Evolutionary conservation across 805 yeast species (phyloP).

Genomic region (Maudiozyma serrabonitensis): DNA sequence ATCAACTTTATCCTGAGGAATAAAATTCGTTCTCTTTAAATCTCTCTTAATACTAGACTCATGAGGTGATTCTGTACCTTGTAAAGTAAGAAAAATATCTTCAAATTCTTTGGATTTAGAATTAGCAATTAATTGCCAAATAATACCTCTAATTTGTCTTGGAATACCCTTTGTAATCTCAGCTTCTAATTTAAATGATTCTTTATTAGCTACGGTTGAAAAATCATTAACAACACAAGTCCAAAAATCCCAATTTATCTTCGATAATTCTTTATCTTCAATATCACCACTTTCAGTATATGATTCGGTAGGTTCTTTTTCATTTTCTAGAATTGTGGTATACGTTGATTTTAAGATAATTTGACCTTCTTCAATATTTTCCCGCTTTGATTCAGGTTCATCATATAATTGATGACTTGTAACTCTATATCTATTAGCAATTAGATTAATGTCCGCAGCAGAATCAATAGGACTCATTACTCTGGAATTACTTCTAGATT

Average conservation of each 20-base stretch:
- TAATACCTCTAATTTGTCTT: conserved; percentile 70
- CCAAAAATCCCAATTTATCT: conserved; percentile 83
- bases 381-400: conserved; percentile 43
- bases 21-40: conserved; percentile 75
- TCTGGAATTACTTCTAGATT: not conserved
- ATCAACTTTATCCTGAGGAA: conserved; percentile 49
- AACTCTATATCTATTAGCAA: conserved; percentile 50
- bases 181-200: conserved; percentile 48
- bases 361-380: conserved; percentile 41
- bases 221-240: conserved; percentile 70
- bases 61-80: conserved; percentile 51
- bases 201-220: conserved; percentile 49
- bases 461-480: conserved; percentile 15
- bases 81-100: conserved; percentile 26
- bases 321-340: conserved; percentile 15
- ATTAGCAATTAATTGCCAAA: conserved; percentile 84
- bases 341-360: conserved; percentile 31
- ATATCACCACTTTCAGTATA: conserved; percentile 7
- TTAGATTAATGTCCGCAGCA: conserved; percentile 44
- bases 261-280: conserved; percentile 31
- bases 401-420: conserved; percentile 42
- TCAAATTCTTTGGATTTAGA: conserved; percentile 52
- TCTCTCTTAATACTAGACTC: conserved; percentile 76
- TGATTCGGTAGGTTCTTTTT: conserved; percentile 8
- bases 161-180: conserved; percentile 77